Conservation (phyloP, 2,329 filamentous ascomycete genomes). For the Aspergillus tubingensis region DNA sequence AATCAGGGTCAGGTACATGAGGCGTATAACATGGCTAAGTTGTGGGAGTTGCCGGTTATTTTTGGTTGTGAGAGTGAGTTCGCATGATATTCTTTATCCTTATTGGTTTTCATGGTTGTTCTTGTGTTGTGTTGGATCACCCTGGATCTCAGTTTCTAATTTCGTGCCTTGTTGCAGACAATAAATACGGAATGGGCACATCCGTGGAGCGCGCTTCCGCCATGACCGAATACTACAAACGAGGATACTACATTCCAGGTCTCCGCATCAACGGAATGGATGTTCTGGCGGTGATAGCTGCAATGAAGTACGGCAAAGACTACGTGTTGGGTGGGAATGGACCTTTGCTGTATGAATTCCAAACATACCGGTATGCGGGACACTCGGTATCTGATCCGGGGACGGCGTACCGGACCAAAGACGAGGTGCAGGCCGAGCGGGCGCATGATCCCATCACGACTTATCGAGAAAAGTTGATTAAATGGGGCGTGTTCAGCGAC, state of each 20-base stretch:
- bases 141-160: too few relatives aligned
- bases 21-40: slow-evolving; percentile 99
- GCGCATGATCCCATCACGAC: slow-evolving; percentile 96
- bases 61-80: slow-evolving; percentile 94
- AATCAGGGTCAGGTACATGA: slow-evolving; percentile 99
- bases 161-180: slow-evolving; percentile 67
- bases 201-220: slow-evolving; percentile 87
- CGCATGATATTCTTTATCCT: too few relatives aligned
- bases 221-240: slow-evolving; percentile 98
- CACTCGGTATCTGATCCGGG: slow-evolving; percentile 99
- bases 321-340: slow-evolving; percentile 79
- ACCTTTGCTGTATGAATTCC: slow-evolving; percentile 91
- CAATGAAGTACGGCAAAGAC: slow-evolving; percentile 86
- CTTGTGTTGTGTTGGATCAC: too few relatives aligned
- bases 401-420: slow-evolving; percentile 94
- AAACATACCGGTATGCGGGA: slow-evolving; percentile 96
- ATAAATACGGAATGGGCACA: slow-evolving; percentile 99
- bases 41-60: slow-evolving; percentile 90
- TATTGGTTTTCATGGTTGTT: too few relatives aligned
- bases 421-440: slow-evolving; percentile 93
- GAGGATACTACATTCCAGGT: slow-evolving; percentile 96
- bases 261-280: slow-evolving; percentile 99
- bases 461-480: slow-evolving; percentile 90
- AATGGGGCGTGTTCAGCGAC: slow-evolving; percentile 85
- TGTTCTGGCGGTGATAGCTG: slow-evolving; percentile 90